Evolutionary conservation across 2,329 filamentous ascomycete genomes (phyloP), one percentile per base, ranked within the genome.

Genomic region (Diaporthe vexans): DNA sequence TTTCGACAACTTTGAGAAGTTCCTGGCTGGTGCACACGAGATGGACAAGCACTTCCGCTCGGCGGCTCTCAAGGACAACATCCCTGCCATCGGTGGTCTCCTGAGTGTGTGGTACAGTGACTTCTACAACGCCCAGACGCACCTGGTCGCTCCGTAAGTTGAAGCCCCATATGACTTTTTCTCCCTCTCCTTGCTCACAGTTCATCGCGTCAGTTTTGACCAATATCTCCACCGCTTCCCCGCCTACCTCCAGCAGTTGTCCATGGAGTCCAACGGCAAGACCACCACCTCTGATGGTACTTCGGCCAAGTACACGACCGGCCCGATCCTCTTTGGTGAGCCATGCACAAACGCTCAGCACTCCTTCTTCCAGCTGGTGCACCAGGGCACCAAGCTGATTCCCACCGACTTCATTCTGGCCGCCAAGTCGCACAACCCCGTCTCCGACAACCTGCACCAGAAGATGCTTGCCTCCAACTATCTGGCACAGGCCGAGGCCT

Each of bases 181-280:
- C 46, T 68, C 10, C 24, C 37, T 37, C 19, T 51, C 9, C 13
- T 63, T 40, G 48, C 74, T 77, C 67, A 79, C 71, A 70, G 52
- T 17, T 9, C n/a, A 13, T 35, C 24, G n/a, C 67, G 58, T 40
- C 77, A 95, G 93, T 74, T 99, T 98, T 84, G 97, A 99, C 87
- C 97, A 99, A 87, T 99, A 99, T 88, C 93, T 99, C 78, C 95
- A 98, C 91, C 94, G 97, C 79, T 98, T 99, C 93, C 95, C 97
- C 51, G 97, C 97, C 79, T 99, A 99, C 88, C 94, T 99, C 72
- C 97, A 99, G 88, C 97, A 99, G 87, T 90, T 99, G 75, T 98
- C 96, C 76, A 99, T 99, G 97, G 97, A 99, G 89, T 98, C 96
- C 76, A 99, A 99, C 85, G 97, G 97, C 83, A 99, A 99, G 90